Evolutionary conservation across 768 basidiomycete species (phyloP).

Genomic region (Trametes cinnabarina): DNA sequence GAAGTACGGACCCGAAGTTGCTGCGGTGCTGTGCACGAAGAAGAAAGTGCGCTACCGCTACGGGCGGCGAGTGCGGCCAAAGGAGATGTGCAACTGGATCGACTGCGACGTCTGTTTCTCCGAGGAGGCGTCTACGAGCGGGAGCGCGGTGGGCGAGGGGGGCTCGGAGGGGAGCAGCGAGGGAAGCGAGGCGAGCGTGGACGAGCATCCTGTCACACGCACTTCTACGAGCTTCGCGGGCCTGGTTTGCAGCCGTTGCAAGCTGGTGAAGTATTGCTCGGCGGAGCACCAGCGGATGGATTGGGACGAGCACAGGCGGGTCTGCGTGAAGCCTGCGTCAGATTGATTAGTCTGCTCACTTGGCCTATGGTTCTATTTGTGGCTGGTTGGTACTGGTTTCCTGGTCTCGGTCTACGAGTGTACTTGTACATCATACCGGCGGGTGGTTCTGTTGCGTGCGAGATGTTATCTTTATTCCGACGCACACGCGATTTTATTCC

Average conservation of each 20-base stretch:
- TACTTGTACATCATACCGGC: not conserved
- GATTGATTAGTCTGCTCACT: not conserved
- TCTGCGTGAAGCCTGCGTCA: conserved; percentile 48
- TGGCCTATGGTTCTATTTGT: not conserved
- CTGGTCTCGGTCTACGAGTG: not conserved
- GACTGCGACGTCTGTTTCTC: conserved; percentile 65
- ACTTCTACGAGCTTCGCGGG: conserved; percentile 33
- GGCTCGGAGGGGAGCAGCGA: conserved; percentile 43
- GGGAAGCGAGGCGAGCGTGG: conserved; percentile 40
- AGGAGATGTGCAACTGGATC: conserved; percentile 83
- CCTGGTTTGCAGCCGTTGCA: conserved; percentile 74
- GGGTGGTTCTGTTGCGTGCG: no score
- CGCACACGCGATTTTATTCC: no score
- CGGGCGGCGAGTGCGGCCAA: conserved; percentile 44
- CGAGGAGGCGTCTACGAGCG: conserved; percentile 35
- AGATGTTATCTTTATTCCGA: no score
- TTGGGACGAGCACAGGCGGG: conserved; percentile 75
- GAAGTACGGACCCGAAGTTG: conserved; percentile 56
- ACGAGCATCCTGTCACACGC: not conserved
- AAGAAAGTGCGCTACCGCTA: conserved; percentile 40
- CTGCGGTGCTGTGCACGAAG: conserved; percentile 62
- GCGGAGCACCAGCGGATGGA: conserved; percentile 72
- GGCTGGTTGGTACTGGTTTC: not conserved
- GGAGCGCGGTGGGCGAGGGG: conserved; percentile 17
- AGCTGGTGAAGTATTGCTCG: conserved; percentile 76